Evolutionary conservation across 2,329 filamentous ascomycete species (phyloP), one percentile per base, ranked within the genome.

Genomic region (Alternaria angustiovoidea): DNA sequence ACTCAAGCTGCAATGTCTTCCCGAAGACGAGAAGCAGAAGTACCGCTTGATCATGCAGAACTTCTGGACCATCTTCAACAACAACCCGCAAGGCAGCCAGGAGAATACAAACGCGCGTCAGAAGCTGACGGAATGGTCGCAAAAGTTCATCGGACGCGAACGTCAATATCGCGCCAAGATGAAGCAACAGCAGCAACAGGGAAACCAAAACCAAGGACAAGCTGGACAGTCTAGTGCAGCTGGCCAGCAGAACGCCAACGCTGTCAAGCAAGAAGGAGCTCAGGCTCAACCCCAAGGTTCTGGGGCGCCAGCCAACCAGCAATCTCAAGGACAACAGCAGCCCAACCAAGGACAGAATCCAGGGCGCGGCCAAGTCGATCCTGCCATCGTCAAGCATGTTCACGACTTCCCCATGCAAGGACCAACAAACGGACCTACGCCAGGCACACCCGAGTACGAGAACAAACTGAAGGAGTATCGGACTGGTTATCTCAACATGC

Each of bases 61-160:
- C 61, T 80, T 87, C 51, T 89, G 86, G 86, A 81, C 82, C 30
- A 74, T 81, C 32, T 78, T 86, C 51, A 82, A 86, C 60, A 81
- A 71, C 42, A 81, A 81, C 41, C 80, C 84, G 12, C 76, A 78
- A 34, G 82, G 83, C 54, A 84, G 80, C 52, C 71, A 78, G 1
- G 82, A 86, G 59, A 83, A 86, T 66, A 80, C 80, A 57, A 76
- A 78, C 42, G 85, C 83, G 12, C 82, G 84, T 51, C 75, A 79
- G 28, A 85, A 84, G 64, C 80, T 88, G 20, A 79, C 81, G 14
- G 80, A 84, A 59, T 80, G 84, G 49, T 85, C 84, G 7, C 74
- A 79, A 52, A 82, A 78, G 58, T 77, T 86, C 57, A 87, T 86
- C 79, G 81, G 81, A 54, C 82, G 76, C 34, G 75, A 79, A 48